phyloP scores from a whole-genome alignment of 331 rosid species.

The Malus hybrid region DNA sequence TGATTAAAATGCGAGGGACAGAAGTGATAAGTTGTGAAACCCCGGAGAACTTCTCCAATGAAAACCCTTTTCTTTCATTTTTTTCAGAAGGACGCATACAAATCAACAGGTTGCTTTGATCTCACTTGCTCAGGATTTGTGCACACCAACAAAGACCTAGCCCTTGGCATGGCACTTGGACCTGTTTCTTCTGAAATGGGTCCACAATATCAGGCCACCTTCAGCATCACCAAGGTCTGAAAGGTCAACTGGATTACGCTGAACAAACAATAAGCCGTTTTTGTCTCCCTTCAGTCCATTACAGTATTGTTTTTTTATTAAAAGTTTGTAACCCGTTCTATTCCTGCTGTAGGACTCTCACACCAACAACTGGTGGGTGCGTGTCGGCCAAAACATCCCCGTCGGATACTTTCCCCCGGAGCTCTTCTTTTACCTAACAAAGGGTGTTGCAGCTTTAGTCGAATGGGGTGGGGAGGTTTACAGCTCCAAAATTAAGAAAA shows the following conservation, averaged over 20 bases:
- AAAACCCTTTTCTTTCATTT: background rate
- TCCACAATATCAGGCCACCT: slow-evolving; percentile 16
- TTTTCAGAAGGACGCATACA: slow-evolving; percentile 40
- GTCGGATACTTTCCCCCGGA: slow-evolving; percentile 25
- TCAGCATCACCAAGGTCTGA: slow-evolving; percentile 35
- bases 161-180: slow-evolving; percentile 30
- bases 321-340: background rate
- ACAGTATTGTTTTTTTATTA: background rate
- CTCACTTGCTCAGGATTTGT: slow-evolving; percentile 54
- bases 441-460: slow-evolving; percentile 33
- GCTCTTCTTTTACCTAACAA: slow-evolving; percentile 11
- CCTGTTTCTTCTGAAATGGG: slow-evolving; percentile 18
- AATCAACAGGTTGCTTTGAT: slow-evolving; percentile 60
- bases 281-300: background rate
- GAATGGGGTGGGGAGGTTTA: slow-evolving; percentile 68
- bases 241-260: background rate
- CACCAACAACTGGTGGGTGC: slow-evolving; percentile 33
- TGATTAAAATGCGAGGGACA: background rate
- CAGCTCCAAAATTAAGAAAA: slow-evolving; percentile 19
- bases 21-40: background rate
- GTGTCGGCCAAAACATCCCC: background rate
- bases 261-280: background rate
- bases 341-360: slow-evolving; percentile 18
- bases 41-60: background rate
- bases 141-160: slow-evolving; percentile 25